Base-by-base conservation (phyloP, 768 basidiomycete genomes). In the Suillus spraguei region DNA sequence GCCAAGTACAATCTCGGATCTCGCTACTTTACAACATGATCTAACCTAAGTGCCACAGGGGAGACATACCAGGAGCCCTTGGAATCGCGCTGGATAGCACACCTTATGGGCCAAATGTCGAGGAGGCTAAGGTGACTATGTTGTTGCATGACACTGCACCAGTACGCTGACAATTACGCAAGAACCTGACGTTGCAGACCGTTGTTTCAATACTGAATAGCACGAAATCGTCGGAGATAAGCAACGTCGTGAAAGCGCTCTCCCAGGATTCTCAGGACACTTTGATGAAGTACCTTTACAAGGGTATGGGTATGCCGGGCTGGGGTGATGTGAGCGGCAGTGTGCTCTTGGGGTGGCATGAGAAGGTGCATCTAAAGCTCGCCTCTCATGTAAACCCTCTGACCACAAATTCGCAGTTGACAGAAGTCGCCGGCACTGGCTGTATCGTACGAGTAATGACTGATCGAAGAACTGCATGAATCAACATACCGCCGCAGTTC, bases 271-370 rank as follows among this genome's bases (percentile, higher is more conserved):
- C 84, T 50, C 93, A 95, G 71, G 97, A 97, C 71, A 92, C 89
- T 38, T 32, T 56, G 36, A 99, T 97, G 97, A 97, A 96, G 74
- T 99, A 97, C 72, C 80, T 99, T 17, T 99, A 98, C 85, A 99
- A 99, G 79, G 96, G 94, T 17, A 98, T 97, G 96, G 85, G 81
- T 20, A 76, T 83, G 70, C 80, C 82, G 2, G 87, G 82, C 17
- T 81, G 84, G 74, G 82, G 85, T 36, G 88, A 89, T 66, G 80
- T 87, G 62, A 85, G 81, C 68, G 87, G 87, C 49, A 88, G 86
- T 66, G 87, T 89, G 42, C 76, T 90, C 41, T 76, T 75, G 14
- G 91, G 88, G 16, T 98, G 97, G 97, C 97, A 99, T 72, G 95
- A 97, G 76, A 97, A 97, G 91, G 95, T 95, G 56, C 28, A 83